Evolutionary conservation across 768 basidiomycete genomes (phyloP).

Genomic region (Strobilomyces dryophilus): DNA sequence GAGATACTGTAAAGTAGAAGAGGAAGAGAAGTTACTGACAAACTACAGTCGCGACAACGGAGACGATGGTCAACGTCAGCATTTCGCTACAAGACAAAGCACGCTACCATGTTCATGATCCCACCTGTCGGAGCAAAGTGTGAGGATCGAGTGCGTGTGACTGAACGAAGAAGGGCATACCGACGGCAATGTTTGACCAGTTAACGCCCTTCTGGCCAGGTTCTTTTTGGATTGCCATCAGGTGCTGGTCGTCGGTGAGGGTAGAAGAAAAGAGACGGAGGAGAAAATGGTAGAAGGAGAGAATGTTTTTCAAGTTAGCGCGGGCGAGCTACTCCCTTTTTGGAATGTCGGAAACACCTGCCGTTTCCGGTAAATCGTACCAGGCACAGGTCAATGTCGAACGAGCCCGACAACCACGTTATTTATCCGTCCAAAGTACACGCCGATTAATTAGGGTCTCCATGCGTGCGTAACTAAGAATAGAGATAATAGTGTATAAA

Average conservation of each 20-base stretch:
- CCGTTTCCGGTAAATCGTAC: constrained; percentile 1
- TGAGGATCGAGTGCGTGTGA: constrained; percentile 16
- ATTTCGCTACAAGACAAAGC: constrained; percentile 31
- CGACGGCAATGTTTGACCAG: constrained; percentile 95
- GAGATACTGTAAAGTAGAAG: constrained; percentile 3
- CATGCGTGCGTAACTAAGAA: constrained; percentile 20
- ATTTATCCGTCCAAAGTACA: constrained; percentile 22
- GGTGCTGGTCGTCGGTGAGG: constrained; percentile 17
- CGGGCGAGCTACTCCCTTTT: neutral
- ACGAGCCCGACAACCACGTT: neutral
- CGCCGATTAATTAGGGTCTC: constrained; percentile 18
- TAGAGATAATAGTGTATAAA: constrained; percentile 27
- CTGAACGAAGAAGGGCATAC: constrained; percentile 43
- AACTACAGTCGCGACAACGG: constrained; percentile 34
- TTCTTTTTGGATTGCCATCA: constrained; percentile 80
- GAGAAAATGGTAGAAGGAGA: constrained; percentile 1
- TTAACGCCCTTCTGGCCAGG: constrained; percentile 89
- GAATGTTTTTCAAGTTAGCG: neutral
- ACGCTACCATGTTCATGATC: constrained; percentile 95
- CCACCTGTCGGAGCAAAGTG: constrained; percentile 51
- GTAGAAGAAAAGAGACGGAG: constrained; percentile 11
- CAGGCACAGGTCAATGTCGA: neutral
- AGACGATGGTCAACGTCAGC: constrained; percentile 9
- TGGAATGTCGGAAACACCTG: neutral
- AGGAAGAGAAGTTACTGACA: constrained; percentile 30